A percentile compares a stretch with the other conserved stretches of the same genome.
Evolutionary conservation across 1,139 yeast species (phyloP).

Genomic region (Sugiyamaella pinicola): DNA sequence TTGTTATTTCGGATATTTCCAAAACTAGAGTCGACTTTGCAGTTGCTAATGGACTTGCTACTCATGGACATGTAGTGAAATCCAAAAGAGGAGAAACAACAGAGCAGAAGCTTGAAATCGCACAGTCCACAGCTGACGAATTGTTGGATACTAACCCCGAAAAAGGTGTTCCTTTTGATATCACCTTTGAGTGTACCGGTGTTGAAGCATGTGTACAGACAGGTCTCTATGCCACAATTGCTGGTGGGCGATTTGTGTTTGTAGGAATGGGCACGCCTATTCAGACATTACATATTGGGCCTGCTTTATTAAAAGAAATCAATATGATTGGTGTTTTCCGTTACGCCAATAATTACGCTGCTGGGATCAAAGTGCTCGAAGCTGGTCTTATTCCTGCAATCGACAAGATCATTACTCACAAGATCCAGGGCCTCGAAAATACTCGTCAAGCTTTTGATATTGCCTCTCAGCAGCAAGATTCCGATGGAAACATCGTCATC

Average conservation of each 20-base stretch:
- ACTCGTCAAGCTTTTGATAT: conserved; percentile 36
- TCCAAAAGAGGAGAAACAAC: conserved; percentile 31
- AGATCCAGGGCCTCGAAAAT: conserved; percentile 36
- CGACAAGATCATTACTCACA: conserved; percentile 36
- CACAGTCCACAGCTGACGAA: conserved; percentile 29
- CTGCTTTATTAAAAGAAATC: conserved; percentile 39
- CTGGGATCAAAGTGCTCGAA: conserved; percentile 35
- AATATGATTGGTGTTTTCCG: conserved; percentile 40
- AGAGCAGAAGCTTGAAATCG: conserved; percentile 33
- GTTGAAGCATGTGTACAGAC: conserved; percentile 39
- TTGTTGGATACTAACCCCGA: conserved; percentile 22
- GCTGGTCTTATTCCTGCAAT: conserved; percentile 33
- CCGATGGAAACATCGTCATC: conserved; percentile 37
- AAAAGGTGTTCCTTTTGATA: conserved; percentile 48
- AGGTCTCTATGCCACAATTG: conserved; percentile 44
- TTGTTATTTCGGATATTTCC: conserved; percentile 61
- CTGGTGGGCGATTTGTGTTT: conserved; percentile 38
- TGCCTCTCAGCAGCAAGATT: conserved; percentile 38
- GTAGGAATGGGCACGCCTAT: conserved; percentile 41
- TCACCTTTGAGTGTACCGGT: conserved; percentile 42
- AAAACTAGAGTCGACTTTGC: conserved; percentile 54
- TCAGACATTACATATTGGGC: conserved; percentile 39
- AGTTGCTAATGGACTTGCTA: conserved; percentile 35
- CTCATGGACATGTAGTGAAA: conserved; percentile 35
- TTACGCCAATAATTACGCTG: conserved; percentile 38